Conservation (phyloP, 805 yeast species). For the Schwanniomyces yamadae region DNA sequence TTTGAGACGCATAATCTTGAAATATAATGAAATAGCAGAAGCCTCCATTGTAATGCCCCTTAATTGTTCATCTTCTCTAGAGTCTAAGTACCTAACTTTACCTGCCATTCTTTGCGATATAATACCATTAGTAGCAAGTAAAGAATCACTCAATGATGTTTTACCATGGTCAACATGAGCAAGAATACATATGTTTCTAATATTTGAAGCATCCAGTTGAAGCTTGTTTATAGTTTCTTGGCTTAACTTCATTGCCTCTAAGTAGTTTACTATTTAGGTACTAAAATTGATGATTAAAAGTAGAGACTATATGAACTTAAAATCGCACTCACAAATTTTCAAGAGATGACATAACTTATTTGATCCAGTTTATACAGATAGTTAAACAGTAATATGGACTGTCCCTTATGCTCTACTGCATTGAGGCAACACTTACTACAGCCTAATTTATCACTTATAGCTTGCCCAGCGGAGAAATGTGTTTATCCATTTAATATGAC, state of each 20-base stretch:
- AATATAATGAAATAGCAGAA: slow-evolving; percentile 90
- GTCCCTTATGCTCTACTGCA: slow-evolving; percentile 29
- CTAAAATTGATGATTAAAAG: no score
- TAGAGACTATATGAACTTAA: no score
- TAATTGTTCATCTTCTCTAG: slow-evolving; percentile 92
- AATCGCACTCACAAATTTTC: not conserved
- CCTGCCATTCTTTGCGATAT: slow-evolving; percentile 95
- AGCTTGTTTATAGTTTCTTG: slow-evolving; percentile 62
- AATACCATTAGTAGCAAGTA: slow-evolving; percentile 93
- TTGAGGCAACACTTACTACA: slow-evolving; percentile 26
- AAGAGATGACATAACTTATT: not conserved
- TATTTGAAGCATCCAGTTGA: slow-evolving; percentile 66
- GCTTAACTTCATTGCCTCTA: slow-evolving; percentile 49
- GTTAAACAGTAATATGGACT: slow-evolving; percentile 14
- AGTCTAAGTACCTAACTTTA: slow-evolving; percentile 86
- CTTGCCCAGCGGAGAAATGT: slow-evolving; percentile 29
- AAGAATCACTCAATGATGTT: slow-evolving; percentile 88
- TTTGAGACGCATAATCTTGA: slow-evolving; percentile 55
- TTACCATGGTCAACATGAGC: slow-evolving; percentile 99
- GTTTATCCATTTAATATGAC: slow-evolving; percentile 34
- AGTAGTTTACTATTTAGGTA: no score
- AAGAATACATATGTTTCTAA: slow-evolving; percentile 88
- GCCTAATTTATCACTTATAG: slow-evolving; percentile 22
- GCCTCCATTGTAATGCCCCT: slow-evolving; percentile 98
- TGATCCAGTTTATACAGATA: not conserved